Conservation (phyloP, 192 early-diverging fungal genomes). For the Coemansia furcata region DNA sequence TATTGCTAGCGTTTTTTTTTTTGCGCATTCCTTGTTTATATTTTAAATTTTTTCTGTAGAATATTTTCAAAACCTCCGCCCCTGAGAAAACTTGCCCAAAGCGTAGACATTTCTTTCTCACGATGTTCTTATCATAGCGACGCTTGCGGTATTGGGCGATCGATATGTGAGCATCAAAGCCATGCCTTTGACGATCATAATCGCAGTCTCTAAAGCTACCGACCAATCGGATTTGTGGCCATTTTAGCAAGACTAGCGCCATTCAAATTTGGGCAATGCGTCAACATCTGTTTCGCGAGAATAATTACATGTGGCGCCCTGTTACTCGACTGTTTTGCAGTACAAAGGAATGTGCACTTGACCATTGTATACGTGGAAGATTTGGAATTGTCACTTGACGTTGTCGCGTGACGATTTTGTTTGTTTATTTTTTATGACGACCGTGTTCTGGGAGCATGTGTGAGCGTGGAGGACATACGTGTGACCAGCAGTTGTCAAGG, state of each 20-base stretch:
- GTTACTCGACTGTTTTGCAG: not conserved
- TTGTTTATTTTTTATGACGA: not conserved
- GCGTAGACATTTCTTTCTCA: not conserved
- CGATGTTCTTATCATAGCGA: not conserved
- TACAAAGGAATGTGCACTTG: not conserved
- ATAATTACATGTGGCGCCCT: not conserved
- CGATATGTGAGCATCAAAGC: not conserved
- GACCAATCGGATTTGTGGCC: not conserved
- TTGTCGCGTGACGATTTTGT: not conserved
- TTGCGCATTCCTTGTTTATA: slow-evolving; percentile 2
- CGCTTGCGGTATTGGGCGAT: not conserved
- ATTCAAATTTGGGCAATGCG: not conserved
- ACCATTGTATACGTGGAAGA: not conserved
- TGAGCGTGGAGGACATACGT: not conserved
- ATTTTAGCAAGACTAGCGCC: not conserved
- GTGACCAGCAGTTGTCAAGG: not conserved
- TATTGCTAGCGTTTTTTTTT: not conserved
- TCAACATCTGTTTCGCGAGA: not conserved
- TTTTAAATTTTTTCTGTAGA: slow-evolving; percentile 4
- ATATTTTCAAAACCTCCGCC: not conserved
- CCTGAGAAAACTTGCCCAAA: not conserved
- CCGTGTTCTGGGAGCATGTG: not conserved
- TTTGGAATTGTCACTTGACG: not conserved
- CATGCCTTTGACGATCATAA: not conserved
- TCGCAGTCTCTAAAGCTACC: not conserved